Evolutionary conservation across 2,329 filamentous ascomycete species (phyloP), one percentile per base, ranked within the genome.

Genomic region (Aspergillus alliaceus): DNA sequence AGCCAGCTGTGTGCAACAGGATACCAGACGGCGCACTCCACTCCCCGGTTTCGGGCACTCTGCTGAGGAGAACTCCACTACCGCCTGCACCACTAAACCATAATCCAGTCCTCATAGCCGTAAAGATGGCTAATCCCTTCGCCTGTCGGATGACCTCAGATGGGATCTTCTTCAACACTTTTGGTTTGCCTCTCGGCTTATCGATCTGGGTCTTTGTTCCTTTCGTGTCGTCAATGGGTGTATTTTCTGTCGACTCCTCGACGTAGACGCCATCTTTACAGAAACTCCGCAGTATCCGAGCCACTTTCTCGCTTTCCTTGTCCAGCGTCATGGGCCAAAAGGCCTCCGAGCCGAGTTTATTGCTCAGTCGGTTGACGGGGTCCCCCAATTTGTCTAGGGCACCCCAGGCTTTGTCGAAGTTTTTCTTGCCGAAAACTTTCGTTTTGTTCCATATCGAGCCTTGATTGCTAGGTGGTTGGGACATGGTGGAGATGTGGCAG

Each of bases 81-180:
- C 93, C 93, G 25, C 93, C 92, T n/a, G 92, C 92, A 37, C 93
- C 93, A 37, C 90, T 93, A 66, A 96, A 83, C 90, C 92, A 96
- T 29, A 97, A 79, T 4, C 93, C 93, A 18, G 90, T 93, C 56
- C 93, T 86, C 91, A 97, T 96, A 25, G 91, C 96, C 0, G 93
- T 96, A 77, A 97, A 97, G 62, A 97, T 90, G 52, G 91, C 92
- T 56, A 97, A 83, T 9, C 91, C 93, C 64, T 93, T 91, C 20
- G 92, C 92, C 77, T 96, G 90, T 69, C 90, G 86, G 65, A 97
- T 91, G 55, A 96, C 90, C 68, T 88, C 84, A 56, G 87, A 79
- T 0, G 93, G 93, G 31, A 97, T 96, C 77, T 91, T 95, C 76
- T 93, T 90, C 51, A 90, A 71, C 50, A 88, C 81, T 65, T 76